phyloP scores from a whole-genome alignment of 371 early-diverging fungal genomes.

The Blastocladiella emersonii region DNA sequence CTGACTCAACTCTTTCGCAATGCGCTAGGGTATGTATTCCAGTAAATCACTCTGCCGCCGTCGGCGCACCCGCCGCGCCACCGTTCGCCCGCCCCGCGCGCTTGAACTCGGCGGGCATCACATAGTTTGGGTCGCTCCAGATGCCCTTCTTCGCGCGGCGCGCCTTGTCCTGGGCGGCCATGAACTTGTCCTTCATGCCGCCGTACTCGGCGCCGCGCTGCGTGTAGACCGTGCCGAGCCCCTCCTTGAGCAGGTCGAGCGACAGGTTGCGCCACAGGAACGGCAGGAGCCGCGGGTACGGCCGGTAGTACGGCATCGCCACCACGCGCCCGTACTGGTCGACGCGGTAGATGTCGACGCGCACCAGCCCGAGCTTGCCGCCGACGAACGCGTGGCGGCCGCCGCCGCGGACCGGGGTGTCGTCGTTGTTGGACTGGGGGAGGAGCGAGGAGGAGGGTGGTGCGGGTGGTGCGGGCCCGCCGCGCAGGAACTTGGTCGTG shows the following conservation, averaged over 20 bases:
- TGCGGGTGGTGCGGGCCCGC: background rate
- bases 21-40: too few species aligned
- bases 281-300: slow-evolving; percentile 26
- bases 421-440: background rate
- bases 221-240: slow-evolving; percentile 51
- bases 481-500: background rate
- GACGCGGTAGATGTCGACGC: slow-evolving; percentile 31
- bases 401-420: background rate
- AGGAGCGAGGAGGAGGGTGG: background rate
- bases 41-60: too few species aligned
- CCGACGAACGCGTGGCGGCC: background rate
- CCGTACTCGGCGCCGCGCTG: slow-evolving; percentile 56
- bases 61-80: too few species aligned
- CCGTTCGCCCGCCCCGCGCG: background rate
- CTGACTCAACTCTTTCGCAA: too few species aligned
- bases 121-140: background rate
- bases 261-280: slow-evolving; percentile 37
- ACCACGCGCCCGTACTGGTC: slow-evolving; percentile 61
- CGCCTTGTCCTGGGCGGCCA: slow-evolving; percentile 39
- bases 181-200: slow-evolving; percentile 25
- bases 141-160: too few species aligned
- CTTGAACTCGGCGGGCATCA: background rate
- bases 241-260: slow-evolving; percentile 46
- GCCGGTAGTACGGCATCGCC: slow-evolving; percentile 43
- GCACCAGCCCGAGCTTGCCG: slow-evolving; percentile 14